Conservation (phyloP, 2,329 filamentous ascomycete species). For the Corynespora cassiicola region DNA sequence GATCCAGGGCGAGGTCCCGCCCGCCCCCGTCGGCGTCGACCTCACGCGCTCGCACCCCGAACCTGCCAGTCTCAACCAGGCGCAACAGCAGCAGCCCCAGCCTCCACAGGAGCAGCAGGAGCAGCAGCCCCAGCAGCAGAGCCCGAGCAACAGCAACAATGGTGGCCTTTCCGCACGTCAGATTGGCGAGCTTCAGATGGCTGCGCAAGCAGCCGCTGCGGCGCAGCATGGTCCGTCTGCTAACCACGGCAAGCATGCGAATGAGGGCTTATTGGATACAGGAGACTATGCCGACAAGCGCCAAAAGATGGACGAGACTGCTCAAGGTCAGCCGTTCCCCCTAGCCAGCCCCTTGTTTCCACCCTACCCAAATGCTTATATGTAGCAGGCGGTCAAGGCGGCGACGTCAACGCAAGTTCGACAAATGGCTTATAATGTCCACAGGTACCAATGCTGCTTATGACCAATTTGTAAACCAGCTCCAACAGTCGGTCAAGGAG, state of each 20-base stretch:
- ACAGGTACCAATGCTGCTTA: slow-evolving; percentile 20
- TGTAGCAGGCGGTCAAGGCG: slow-evolving; percentile 31
- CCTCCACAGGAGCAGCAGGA: slow-evolving; percentile 20
- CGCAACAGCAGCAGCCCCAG: slow-evolving; percentile 22
- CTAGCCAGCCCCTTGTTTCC: slow-evolving; percentile 24
- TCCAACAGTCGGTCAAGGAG: slow-evolving; percentile 24
- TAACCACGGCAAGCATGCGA: slow-evolving; percentile 40
- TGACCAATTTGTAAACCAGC: slow-evolving; percentile 24
- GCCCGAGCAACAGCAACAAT: slow-evolving; percentile 30
- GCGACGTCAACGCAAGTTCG: slow-evolving; percentile 12
- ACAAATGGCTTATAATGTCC: slow-evolving; percentile 30
- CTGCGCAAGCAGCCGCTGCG: slow-evolving; percentile 42
- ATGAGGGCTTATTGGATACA: slow-evolving; percentile 36
- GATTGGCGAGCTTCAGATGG: slow-evolving; percentile 47
- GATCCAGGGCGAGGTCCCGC: slow-evolving; percentile 81
- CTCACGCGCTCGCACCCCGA: slow-evolving; percentile 62
- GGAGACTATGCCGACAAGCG: slow-evolving; percentile 43
- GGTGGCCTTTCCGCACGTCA: slow-evolving; percentile 45
- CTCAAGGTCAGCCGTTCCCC: slow-evolving; percentile 43
- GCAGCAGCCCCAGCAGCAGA: slow-evolving; percentile 27
- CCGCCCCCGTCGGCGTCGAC: slow-evolving; percentile 80
- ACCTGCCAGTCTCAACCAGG: slow-evolving; percentile 28
- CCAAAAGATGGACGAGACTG: slow-evolving; percentile 38
- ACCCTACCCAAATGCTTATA: slow-evolving; percentile 38
- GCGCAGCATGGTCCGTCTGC: slow-evolving; percentile 39